Base-by-base conservation (phyloP, 805 yeast species). In the Millerozyma miso region DNA sequence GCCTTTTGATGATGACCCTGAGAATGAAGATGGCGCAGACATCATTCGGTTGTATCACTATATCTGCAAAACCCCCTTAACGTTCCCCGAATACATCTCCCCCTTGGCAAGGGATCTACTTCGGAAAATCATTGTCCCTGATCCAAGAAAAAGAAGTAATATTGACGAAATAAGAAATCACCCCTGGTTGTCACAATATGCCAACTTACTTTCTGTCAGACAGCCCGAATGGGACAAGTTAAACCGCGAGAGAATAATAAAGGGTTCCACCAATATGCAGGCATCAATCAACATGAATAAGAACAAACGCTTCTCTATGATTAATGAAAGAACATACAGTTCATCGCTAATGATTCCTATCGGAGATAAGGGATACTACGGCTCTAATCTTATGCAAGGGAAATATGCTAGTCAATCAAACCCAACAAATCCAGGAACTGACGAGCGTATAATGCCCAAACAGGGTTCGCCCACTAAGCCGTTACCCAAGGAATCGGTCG, bases 1-100 rank as follows among this genome's bases (percentile, higher is more conserved):
- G 47, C 99, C 99, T 1, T 93, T 88, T 71, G 99, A 93, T 59
- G 99, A 93, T 63, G 99, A 93, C 62, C 93, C 96, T 16, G 84
- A 85, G 42, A 93, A 93, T 58, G 98, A 97, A 31, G 97, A 91
- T 60, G 96, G 97, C 40, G 86, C 90, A 43, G 95, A 93, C 63
- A 91, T 93, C 58, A 87, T 90, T 17, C 83, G 85, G 58, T 73
- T 93, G 46, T 93, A 93, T 67, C 87, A 84, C 58, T 93, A 93
- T 67, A 93, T 93, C 50, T 88, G 97, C 18, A 76, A 82, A 40
- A 88, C 97, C 1, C 88, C 96, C 3, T 72, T 93, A 55, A 93
- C 97, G 3, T 93, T 93, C 65, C 99, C 99, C 0, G 97, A 90
- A 60, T 90, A 88, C 59, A 80, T 93, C 43, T 83, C 82, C 34